phyloP scores from a whole-genome alignment of 2,329 filamentous ascomycete species.

The Escovopsis sp. region DNA sequence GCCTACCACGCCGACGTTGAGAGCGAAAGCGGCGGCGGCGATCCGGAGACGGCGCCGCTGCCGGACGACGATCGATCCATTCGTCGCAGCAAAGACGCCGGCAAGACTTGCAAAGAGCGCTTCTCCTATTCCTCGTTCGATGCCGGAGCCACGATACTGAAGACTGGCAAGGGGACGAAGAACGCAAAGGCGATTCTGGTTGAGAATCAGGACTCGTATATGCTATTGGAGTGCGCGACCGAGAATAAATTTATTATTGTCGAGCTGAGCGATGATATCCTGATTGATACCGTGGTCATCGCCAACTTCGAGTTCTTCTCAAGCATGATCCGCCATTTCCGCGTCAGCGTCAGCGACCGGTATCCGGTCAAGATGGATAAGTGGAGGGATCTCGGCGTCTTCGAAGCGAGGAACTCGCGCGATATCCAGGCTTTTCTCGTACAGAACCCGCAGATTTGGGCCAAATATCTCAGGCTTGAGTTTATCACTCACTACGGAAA shows the following conservation, averaged over 20 bases:
- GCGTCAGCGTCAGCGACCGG: conserved; percentile 82
- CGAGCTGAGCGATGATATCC: conserved; percentile 72
- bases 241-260: conserved; percentile 89
- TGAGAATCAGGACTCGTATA: conserved; percentile 97
- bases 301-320: conserved; percentile 99
- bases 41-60: conserved; percentile 24
- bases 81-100: conserved; percentile 75
- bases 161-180: conserved; percentile 74
- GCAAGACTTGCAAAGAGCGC: conserved; percentile 92
- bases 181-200: conserved; percentile 78
- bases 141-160: conserved; percentile 82
- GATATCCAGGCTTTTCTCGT: conserved; percentile 90
- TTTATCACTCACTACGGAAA: conserved; percentile 89
- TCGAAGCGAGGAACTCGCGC: conserved; percentile 80
- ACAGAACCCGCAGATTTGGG: conserved; percentile 92
- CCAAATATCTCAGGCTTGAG: conserved; percentile 81
- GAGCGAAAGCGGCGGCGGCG: conserved; percentile 5
- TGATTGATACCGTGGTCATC: conserved; percentile 90
- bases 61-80: conserved; percentile 34
- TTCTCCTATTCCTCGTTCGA: conserved; percentile 98
- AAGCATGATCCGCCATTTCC: conserved; percentile 84
- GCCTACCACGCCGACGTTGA: background rate
- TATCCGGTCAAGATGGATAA: conserved; percentile 87
- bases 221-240: conserved; percentile 80
- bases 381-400: conserved; percentile 79